Base-by-base conservation (phyloP, 192 early-diverging fungal species). In the Podila minutissima region DNA sequence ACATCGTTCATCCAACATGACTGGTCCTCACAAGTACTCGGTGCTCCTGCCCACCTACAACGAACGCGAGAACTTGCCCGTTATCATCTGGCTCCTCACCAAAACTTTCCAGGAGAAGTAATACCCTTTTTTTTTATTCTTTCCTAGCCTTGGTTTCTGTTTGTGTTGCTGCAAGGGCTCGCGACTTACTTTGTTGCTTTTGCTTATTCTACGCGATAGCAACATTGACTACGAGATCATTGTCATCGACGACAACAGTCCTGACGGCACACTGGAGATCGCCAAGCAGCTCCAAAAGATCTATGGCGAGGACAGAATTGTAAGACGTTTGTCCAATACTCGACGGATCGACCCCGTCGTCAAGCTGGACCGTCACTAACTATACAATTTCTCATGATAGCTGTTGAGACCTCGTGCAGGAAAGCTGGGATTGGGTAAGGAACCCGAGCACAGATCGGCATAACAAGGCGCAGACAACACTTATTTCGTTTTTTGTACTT, bases 11-110 rank as follows among this genome's bases (percentile, higher is more conserved):
- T 51, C 46, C 46, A 65, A 72, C 66, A 81, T 81, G 77, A 11
- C 62, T 32, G 62, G 66, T 29, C 77, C 72, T 26, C 77, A 91
- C 83, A 94, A 94, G 82, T 99, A 97, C 84, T 94, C 94, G 15
- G 96, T 99, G 4, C 90, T 99, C 53, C 84, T 99, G n/a, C 97
- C 97, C 20, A 99, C 97, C 26, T 99, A 99, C 88, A 98, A 99
- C 71, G 97, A 99, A 82, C 91, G 97, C 35, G 92, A 96, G 72
- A 99, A 99, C 87, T 85, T 99, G 75, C 97, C 97, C 48, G 93
- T 98, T 69, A 97, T 99, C 69, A 86, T 87, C 53, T 99, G 95
- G 95, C 84, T 99, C 38, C 85, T 99, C 46, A 90, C 92, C 33
- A 95, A 94, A 85, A 94, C 92, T 8, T 97, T 99, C 74, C 83